A percentile compares a stretch with the other conserved stretches of the same genome.
phyloP scores from a whole-genome alignment of 306 rosid species.

The Cyamopsis tetragonoloba region DNA sequence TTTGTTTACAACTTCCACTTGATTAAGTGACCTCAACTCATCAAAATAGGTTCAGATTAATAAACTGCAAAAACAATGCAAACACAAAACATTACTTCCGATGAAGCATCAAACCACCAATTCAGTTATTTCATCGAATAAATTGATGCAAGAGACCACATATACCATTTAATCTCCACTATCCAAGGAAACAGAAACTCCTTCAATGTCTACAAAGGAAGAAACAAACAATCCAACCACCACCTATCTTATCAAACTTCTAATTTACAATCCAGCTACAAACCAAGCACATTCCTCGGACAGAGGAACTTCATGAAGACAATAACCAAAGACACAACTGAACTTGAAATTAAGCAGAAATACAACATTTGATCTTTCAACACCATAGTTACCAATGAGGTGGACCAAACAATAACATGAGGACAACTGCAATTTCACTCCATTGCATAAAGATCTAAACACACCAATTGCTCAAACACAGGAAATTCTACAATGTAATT shows the following conservation, averaged over 20 bases:
- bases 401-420: neutral
- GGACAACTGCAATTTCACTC: neutral
- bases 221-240: neutral
- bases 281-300: neutral
- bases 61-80: neutral
- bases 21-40: neutral
- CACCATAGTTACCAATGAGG: neutral
- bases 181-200: neutral
- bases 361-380: neutral
- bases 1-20: neutral
- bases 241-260: neutral
- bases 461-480: no score
- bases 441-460: neutral
- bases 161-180: neutral
- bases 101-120: neutral
- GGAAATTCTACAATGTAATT: neutral
- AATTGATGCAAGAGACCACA: neutral
- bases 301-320: neutral
- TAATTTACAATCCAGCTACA: neutral
- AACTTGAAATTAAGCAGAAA: neutral
- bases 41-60: neutral
- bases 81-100: neutral
- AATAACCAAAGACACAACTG: neutral
- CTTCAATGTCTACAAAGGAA: neutral
- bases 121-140: neutral